Evolutionary conservation across 2,329 filamentous ascomycete species (phyloP).

Genomic region (Tolypocladium cylindrosporum): DNA sequence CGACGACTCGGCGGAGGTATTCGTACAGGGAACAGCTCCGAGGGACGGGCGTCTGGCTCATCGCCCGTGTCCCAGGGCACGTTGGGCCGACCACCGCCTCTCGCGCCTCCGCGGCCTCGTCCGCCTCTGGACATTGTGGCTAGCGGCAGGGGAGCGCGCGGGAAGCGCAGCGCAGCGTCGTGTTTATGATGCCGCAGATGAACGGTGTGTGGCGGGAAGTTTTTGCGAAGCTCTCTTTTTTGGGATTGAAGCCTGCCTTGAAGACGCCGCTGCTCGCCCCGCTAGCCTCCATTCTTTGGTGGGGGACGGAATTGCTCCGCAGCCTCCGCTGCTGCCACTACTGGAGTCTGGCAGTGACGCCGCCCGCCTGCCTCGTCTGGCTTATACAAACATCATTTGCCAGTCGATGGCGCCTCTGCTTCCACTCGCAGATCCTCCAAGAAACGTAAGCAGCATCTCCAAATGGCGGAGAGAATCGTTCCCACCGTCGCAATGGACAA

Average conservation of each 20-base stretch:
- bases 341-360: background rate
- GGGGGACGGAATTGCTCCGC: background rate
- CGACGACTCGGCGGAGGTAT: background rate
- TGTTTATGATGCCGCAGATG: background rate
- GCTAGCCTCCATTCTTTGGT: background rate
- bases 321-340: background rate
- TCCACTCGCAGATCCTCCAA: background rate
- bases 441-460: background rate
- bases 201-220: background rate
- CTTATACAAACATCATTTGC: background rate
- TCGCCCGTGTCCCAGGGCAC: slow-evolving; percentile 43
- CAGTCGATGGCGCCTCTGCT: background rate
- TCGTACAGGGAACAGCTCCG: slow-evolving; percentile 49
- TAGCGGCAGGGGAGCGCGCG: background rate
- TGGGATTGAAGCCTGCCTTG: background rate
- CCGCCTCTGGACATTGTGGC: slow-evolving; percentile 41
- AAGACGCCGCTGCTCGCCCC: background rate
- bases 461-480: slow-evolving; percentile 21
- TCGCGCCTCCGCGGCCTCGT: slow-evolving; percentile 37
- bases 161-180: background rate
- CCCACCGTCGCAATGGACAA: slow-evolving; percentile 28
- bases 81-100: slow-evolving; percentile 33
- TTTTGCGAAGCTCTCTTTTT: background rate
- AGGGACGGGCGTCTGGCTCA: slow-evolving; percentile 45
- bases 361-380: background rate